Percentiles rank a stretch among this genome's conserved stretches.
Conservation (phyloP, 1,139 yeast species). For the Pichia sp. region DNA sequence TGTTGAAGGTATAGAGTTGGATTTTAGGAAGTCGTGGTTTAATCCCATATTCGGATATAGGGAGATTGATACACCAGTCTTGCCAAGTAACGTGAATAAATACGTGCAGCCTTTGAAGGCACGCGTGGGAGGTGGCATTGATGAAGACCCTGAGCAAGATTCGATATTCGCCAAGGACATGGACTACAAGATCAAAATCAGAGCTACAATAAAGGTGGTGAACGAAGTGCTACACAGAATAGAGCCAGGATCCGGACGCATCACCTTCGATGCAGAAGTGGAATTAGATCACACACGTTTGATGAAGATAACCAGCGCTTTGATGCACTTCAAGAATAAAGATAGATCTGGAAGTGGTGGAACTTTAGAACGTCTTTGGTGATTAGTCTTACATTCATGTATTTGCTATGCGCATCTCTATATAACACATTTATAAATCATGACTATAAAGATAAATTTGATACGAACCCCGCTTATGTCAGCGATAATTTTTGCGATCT, state of each 20-base stretch:
- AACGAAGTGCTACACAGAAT: conserved; percentile 19
- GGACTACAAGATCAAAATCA: conserved; percentile 29
- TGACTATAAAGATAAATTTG: too few relatives aligned
- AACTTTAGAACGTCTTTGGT: conserved; percentile 29
- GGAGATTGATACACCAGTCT: conserved; percentile 25
- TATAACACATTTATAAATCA: too few relatives aligned
- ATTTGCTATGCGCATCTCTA: background rate
- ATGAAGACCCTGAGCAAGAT: conserved; percentile 25
- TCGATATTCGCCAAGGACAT: conserved; percentile 22
- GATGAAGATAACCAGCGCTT: conserved; percentile 26
- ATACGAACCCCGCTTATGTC: too few relatives aligned
- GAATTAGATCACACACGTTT: conserved; percentile 33
- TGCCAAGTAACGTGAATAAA: conserved; percentile 28
- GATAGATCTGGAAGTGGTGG: conserved; percentile 21
- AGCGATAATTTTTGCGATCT: too few relatives aligned
- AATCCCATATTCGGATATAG: conserved; percentile 25
- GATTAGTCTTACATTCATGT: background rate
- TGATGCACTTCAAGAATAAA: conserved; percentile 24
- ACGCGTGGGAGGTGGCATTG: conserved; percentile 20
- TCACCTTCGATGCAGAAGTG: conserved; percentile 29
- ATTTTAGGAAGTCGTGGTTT: conserved; percentile 28
- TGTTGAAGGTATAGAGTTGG: conserved; percentile 30
- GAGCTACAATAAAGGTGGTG: conserved; percentile 27
- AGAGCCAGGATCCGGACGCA: conserved; percentile 28
- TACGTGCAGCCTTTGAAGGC: conserved; percentile 29